A percentile compares a stretch with the other conserved stretches of the same genome.
These are phyloP conservation scores for Phlebiopsis flavidoalba DNA, from an alignment of 768 basidiomycete species.

Conservation along the genomic window DNA sequence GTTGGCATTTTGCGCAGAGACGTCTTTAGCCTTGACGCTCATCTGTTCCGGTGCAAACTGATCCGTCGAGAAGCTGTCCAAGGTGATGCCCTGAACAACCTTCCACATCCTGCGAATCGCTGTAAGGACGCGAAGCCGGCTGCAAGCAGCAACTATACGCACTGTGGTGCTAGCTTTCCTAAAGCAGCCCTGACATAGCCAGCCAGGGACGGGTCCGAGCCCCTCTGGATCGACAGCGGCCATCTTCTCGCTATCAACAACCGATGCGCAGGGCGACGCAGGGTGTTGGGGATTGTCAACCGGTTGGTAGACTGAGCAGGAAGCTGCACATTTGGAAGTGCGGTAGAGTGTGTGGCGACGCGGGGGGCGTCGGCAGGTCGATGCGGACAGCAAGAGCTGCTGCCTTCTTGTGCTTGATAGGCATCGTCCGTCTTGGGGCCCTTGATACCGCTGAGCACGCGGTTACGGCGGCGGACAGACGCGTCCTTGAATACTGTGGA, in stretches of 20 bases:
- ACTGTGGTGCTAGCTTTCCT: slow-evolving; percentile 40
- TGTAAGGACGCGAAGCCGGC: neutral
- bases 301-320: neutral
- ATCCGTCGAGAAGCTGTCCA: slow-evolving; percentile 31
- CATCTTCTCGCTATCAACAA: slow-evolving; percentile 38
- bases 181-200: slow-evolving; percentile 59
- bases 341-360: neutral
- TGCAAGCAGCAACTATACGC: slow-evolving; percentile 16
- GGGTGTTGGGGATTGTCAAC: neutral
- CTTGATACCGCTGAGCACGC: slow-evolving; percentile 9
- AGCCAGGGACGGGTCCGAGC: slow-evolving; percentile 45
- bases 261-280: neutral
- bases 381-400: neutral
- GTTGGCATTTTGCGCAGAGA: slow-evolving; percentile 26
- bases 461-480: slow-evolving; percentile 12
- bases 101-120: slow-evolving; percentile 15
- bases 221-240: slow-evolving; percentile 44
- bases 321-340: neutral
- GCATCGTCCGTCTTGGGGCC: neutral
- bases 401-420: neutral
- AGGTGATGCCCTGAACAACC: slow-evolving; percentile 28
- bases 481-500: slow-evolving; percentile 5
- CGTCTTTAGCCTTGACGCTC: slow-evolving; percentile 32
- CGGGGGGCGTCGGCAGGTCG: slow-evolving; percentile 7
- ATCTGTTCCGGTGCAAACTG: slow-evolving; percentile 39